Percentiles rank a stretch among this genome's conserved stretches.
phyloP scores from a whole-genome alignment of 331 rosid species.

The Pyrus hybrid region DNA sequence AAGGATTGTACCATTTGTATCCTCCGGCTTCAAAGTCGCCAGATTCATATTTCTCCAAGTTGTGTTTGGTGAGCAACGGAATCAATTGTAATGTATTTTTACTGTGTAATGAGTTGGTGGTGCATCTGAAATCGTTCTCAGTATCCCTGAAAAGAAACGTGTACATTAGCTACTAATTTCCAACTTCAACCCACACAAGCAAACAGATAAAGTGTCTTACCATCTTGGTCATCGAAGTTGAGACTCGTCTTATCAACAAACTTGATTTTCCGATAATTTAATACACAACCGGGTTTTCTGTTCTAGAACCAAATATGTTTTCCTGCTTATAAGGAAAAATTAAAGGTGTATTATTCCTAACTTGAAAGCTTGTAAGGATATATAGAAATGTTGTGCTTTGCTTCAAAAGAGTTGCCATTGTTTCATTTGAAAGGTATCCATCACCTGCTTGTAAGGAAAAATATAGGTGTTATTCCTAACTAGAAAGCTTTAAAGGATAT shows the following conservation, averaged over 20 bases:
- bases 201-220: conserved; percentile 12
- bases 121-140: conserved; percentile 35
- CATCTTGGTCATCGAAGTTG: conserved; percentile 25
- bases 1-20: conserved; percentile 43
- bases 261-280: background rate
- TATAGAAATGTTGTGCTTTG: conserved; percentile 6
- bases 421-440: conserved; percentile 12
- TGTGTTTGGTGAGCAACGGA: conserved; percentile 34
- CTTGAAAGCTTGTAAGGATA: background rate
- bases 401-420: conserved; percentile 10
- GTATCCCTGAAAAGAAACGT: conserved; percentile 20
- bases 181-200: background rate
- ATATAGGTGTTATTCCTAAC: no score
- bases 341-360: background rate
- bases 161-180: background rate
- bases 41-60: conserved; percentile 42
- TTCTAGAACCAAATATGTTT: background rate
- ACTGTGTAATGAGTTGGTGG: conserved; percentile 46
- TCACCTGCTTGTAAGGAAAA: conserved; percentile 3
- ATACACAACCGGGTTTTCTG: background rate
- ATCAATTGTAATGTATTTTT: conserved; percentile 37
- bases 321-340: background rate
- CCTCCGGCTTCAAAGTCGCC: conserved; percentile 65
- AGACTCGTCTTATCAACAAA: conserved; percentile 5
- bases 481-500: no score